Conservation (phyloP, 441 rosid species). For the Kokia cookei region DNA sequence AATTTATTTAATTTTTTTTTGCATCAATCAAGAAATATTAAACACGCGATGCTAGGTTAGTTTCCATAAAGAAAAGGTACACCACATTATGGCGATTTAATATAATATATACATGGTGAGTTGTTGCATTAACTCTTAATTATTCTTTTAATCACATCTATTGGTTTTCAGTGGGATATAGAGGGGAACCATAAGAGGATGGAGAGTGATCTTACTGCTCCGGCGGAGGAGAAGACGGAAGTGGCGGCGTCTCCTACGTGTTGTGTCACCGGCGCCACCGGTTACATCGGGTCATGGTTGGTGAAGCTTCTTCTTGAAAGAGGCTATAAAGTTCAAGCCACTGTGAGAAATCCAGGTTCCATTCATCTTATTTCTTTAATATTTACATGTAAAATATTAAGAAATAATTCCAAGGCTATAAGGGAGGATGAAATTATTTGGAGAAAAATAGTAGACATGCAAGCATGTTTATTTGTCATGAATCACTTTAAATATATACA, state of each 20-base stretch:
- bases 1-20: neutral
- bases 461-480: neutral
- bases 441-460: neutral
- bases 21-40: neutral
- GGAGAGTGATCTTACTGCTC: neutral
- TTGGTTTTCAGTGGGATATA: neutral
- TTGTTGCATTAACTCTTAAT: neutral
- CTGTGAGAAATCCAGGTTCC: conserved; percentile 53
- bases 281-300: conserved; percentile 78
- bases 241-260: conserved; percentile 20
- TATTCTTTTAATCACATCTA: neutral
- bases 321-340: conserved; percentile 68
- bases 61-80: neutral
- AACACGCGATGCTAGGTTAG: no score
- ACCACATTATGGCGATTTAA: neutral
- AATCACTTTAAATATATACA: neutral
- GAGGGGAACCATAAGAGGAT: neutral
- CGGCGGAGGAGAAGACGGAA: conserved; percentile 8
- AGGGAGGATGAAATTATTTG: neutral
- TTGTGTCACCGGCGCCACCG: conserved; percentile 85
- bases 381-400: neutral
- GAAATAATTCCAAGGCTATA: neutral
- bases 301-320: conserved; percentile 60
- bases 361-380: neutral
- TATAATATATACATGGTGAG: neutral